Conservation (phyloP, 164 flowering plant genomes). For the Piper betle region DNA sequence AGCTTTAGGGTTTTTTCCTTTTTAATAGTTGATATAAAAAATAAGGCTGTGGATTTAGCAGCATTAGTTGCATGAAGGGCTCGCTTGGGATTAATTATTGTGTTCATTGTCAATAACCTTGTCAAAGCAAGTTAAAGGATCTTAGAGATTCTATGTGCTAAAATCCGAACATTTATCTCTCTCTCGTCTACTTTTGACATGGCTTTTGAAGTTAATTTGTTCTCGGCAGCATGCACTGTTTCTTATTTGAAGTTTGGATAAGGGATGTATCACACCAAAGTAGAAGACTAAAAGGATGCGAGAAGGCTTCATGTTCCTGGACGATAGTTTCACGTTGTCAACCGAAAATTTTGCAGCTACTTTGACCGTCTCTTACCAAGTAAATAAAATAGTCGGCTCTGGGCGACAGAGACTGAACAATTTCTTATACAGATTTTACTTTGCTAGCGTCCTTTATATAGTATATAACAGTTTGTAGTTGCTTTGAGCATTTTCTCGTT, state of each 20-base stretch:
- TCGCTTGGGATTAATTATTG: too few relatives aligned
- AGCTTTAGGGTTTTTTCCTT: too few relatives aligned
- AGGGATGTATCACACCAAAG: slow-evolving; percentile 70
- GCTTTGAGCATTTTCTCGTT: neutral
- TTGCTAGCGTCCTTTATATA: too few relatives aligned
- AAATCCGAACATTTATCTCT: too few relatives aligned
- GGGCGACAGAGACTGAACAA: neutral
- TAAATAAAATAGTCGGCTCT: neutral
- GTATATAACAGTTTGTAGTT: too few relatives aligned
- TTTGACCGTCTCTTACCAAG: neutral
- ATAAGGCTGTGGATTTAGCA: too few relatives aligned
- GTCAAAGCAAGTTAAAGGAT: too few relatives aligned
- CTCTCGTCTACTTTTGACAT: neutral
- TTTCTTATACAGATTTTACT: neutral
- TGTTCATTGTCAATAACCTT: too few relatives aligned
- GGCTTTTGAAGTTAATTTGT: too few relatives aligned
- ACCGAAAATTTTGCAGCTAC: slow-evolving; percentile 80
- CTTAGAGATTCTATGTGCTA: too few relatives aligned
- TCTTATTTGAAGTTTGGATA: slow-evolving; percentile 76
- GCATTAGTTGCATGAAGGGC: too few relatives aligned
- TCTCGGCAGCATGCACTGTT: slow-evolving; percentile 94
- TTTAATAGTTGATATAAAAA: too few relatives aligned
- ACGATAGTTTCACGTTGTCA: slow-evolving; percentile 91
- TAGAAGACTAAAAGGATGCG: slow-evolving; percentile 73
- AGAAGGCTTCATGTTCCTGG: slow-evolving; percentile 96